These are phyloP conservation scores for Juncus effusus DNA, from an alignment of 176 grass and related monocot genomes.

Conservation along the genomic window DNA sequence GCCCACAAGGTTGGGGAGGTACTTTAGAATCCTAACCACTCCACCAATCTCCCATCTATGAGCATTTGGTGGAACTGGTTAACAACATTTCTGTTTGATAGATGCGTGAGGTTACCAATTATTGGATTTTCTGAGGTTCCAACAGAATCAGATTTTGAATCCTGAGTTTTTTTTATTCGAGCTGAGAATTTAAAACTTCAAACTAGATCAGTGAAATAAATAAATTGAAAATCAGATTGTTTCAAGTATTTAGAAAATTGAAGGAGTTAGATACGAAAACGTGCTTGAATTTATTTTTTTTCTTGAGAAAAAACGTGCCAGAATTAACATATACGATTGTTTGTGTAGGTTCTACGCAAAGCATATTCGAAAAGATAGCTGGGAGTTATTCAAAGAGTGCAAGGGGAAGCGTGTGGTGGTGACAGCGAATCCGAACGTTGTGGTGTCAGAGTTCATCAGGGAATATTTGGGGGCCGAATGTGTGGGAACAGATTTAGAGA, in stretches of 20 bases:
- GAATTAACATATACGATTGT: neutral
- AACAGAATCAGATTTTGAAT: neutral
- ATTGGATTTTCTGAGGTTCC: neutral
- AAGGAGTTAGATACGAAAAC: too few relatives aligned
- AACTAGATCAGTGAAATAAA: too few relatives aligned
- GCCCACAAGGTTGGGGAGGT: too few relatives aligned
- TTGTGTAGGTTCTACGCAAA: constrained; percentile 48
- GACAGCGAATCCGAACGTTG: constrained; percentile 67
- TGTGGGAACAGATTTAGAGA: constrained; percentile 64
- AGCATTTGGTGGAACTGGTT: too few relatives aligned
- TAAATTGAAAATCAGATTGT: too few relatives aligned
- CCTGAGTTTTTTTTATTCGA: neutral
- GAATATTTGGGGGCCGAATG: constrained; percentile 67
- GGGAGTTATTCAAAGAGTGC: constrained; percentile 55
- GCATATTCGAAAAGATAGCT: constrained; percentile 69
- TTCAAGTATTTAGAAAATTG: too few relatives aligned
- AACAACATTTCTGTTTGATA: too few relatives aligned
- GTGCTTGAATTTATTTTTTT: neutral
- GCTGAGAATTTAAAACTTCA: too few relatives aligned
- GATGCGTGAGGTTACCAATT: too few relatives aligned
- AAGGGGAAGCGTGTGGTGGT: constrained; percentile 41
- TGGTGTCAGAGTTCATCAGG: constrained; percentile 53
- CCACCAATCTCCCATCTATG: too few relatives aligned
- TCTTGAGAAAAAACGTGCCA: neutral
- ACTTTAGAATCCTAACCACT: too few relatives aligned